Evolutionary conservation across 2,329 filamentous ascomycete species (phyloP).

Genomic region (Beauveria sp.): DNA sequence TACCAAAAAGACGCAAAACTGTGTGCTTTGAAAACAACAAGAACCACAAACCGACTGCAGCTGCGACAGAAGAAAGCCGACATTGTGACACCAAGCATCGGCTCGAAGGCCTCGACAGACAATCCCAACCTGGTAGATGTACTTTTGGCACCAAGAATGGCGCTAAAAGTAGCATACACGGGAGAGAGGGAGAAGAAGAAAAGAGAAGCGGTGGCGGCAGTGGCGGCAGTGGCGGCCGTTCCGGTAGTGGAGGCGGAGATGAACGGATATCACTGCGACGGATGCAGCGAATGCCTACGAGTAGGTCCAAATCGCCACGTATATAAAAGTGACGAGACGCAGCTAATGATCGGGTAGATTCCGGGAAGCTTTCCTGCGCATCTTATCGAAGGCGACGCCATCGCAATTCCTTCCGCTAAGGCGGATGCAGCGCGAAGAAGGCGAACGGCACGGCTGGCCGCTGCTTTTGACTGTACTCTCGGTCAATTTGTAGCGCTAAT

Average conservation of each 20-base stretch:
- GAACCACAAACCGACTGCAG: background rate
- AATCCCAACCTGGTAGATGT: background rate
- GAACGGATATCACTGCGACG: background rate
- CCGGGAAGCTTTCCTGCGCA: constrained; percentile 23
- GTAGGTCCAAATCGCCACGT: background rate
- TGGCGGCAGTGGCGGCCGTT: background rate
- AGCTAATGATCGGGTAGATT: constrained; percentile 11
- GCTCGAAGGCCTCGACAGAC: background rate
- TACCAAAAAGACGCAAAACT: constrained; percentile 2
- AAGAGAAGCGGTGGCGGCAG: background rate
- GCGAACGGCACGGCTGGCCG: background rate
- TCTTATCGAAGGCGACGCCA: constrained; percentile 21
- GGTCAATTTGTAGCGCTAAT: constrained; percentile 12
- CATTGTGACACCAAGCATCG: background rate
- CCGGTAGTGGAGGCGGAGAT: background rate
- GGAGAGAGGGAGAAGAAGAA: background rate
- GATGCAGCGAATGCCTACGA: background rate
- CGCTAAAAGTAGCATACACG: background rate
- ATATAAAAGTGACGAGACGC: background rate
- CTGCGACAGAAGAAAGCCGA: background rate
- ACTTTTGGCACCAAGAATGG: background rate
- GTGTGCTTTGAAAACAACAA: background rate
- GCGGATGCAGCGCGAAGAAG: background rate
- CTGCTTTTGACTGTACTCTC: background rate
- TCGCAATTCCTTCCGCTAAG: constrained; percentile 22